Conservation (phyloP, 2,329 filamentous ascomycete species). For the Alternaria sp. region DNA sequence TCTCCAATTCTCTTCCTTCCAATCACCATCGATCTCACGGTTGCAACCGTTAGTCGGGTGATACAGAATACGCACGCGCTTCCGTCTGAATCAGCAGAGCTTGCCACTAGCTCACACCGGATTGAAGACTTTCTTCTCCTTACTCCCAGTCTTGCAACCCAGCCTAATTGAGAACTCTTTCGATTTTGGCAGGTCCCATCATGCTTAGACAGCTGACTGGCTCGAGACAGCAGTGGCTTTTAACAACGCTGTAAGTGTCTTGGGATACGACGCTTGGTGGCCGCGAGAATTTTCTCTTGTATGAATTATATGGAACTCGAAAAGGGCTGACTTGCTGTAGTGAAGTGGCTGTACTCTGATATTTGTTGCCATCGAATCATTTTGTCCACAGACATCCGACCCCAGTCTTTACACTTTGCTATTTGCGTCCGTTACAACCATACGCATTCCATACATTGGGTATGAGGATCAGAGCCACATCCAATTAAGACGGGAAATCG, state of each 20-base stretch:
- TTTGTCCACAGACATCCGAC: not conserved
- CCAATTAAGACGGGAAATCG: not conserved
- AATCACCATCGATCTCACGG: not conserved
- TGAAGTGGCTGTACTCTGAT: not conserved
- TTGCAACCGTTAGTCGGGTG: constrained; percentile 6
- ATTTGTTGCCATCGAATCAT: not conserved
- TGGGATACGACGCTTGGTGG: not conserved
- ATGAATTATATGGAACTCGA: not conserved
- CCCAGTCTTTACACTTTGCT: not conserved
- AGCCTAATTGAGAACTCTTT: not conserved
- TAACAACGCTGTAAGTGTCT: not conserved
- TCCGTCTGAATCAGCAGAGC: not conserved
- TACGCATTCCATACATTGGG: not conserved
- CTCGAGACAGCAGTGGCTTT: not conserved
- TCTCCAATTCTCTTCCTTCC: not conserved
- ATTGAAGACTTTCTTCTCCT: not conserved
- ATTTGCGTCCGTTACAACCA: not conserved
- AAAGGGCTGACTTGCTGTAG: not conserved
- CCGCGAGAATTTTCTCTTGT: not conserved
- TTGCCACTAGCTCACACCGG: not conserved
- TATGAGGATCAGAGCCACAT: not conserved
- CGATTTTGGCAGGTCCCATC: not conserved
- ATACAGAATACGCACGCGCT: constrained; percentile 10
- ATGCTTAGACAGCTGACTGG: not conserved
- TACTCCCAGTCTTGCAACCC: not conserved